These are phyloP conservation scores for Scedosporium minutisporum DNA, from an alignment of 2,329 filamentous ascomycete genomes.

Conservation along the genomic window DNA sequence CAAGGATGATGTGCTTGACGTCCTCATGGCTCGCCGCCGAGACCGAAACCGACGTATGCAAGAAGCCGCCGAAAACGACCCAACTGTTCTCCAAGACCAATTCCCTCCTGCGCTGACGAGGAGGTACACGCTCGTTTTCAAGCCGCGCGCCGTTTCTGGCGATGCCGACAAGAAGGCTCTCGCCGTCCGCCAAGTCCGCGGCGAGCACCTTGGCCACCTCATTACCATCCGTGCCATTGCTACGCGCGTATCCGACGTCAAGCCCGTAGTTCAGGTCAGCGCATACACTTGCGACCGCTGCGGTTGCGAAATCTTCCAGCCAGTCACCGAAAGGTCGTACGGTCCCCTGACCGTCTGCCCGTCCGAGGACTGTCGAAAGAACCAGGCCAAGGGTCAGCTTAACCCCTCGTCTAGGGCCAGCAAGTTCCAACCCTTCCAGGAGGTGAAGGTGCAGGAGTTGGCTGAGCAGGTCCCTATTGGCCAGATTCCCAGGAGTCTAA, in stretches of 20 bases:
- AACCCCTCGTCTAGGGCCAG: slow-evolving; percentile 92
- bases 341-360: slow-evolving; percentile 79
- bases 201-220: slow-evolving; percentile 83
- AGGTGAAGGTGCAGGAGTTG: slow-evolving; percentile 97
- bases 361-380: slow-evolving; percentile 79
- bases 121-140: slow-evolving; percentile 93
- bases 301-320: slow-evolving; percentile 95
- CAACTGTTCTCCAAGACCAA: slow-evolving; percentile 58
- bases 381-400: slow-evolving; percentile 87
- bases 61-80: slow-evolving; percentile 57
- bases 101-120: slow-evolving; percentile 90
- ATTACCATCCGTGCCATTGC: slow-evolving; percentile 93
- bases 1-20: slow-evolving; percentile 94
- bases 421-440: slow-evolving; percentile 95
- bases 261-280: slow-evolving; percentile 94
- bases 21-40: slow-evolving; percentile 87
- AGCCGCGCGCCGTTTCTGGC: slow-evolving; percentile 67
- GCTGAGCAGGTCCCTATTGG: slow-evolving; percentile 98
- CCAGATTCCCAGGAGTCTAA: slow-evolving; percentile 88
- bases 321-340: slow-evolving; percentile 83
- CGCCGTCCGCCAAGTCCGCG: slow-evolving; percentile 87
- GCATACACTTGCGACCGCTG: slow-evolving; percentile 97
- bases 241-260: slow-evolving; percentile 93
- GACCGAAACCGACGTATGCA: slow-evolving; percentile 72
- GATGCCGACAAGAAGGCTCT: slow-evolving; percentile 56